Evolutionary conservation across 306 rosid species (phyloP).

Genomic region (Quercus glauca): DNA sequence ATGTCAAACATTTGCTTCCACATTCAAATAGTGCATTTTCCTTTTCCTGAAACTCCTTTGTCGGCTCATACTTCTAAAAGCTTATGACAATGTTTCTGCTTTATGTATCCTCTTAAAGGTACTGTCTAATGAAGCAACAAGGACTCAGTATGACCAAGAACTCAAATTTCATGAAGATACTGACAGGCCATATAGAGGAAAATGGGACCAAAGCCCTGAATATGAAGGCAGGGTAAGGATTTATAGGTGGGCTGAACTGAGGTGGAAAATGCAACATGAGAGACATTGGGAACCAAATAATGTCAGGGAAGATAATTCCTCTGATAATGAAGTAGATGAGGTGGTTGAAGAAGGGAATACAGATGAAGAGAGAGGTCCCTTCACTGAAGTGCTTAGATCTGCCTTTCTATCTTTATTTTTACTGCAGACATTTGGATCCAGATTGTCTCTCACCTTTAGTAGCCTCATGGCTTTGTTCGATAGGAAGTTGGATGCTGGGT

Average conservation of each 20-base stretch:
- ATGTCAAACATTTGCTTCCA: background rate
- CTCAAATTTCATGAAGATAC: slow-evolving; percentile 40
- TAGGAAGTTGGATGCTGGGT: slow-evolving; percentile 61
- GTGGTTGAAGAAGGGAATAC: slow-evolving; percentile 45
- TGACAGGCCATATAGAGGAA: slow-evolving; percentile 37
- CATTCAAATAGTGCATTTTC: background rate
- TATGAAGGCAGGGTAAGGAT: slow-evolving; percentile 48
- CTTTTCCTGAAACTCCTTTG: slow-evolving; percentile 3
- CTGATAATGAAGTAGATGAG: slow-evolving; percentile 36
- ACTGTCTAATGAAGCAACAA: slow-evolving; percentile 65
- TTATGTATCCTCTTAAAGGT: slow-evolving; percentile 46
- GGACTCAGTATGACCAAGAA: slow-evolving; percentile 59
- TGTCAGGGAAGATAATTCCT: slow-evolving; percentile 31
- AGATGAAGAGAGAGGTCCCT: slow-evolving; percentile 51
- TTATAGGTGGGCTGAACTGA: slow-evolving; percentile 59
- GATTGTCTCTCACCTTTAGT: slow-evolving; percentile 69
- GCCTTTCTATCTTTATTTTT: slow-evolving; percentile 61
- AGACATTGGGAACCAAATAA: slow-evolving; percentile 39
- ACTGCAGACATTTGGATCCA: slow-evolving; percentile 60
- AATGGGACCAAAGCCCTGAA: slow-evolving; percentile 50
- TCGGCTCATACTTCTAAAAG: background rate
- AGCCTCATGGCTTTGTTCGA: slow-evolving; percentile 71
- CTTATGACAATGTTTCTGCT: background rate
- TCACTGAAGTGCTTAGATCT: slow-evolving; percentile 58
- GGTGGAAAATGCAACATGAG: slow-evolving; percentile 51